Evolutionary conservation across 225 moss, liverwort and hornwort genomes (phyloP), one percentile per base, ranked within the genome.

Genomic region (Physcomitrellopsis africana): DNA sequence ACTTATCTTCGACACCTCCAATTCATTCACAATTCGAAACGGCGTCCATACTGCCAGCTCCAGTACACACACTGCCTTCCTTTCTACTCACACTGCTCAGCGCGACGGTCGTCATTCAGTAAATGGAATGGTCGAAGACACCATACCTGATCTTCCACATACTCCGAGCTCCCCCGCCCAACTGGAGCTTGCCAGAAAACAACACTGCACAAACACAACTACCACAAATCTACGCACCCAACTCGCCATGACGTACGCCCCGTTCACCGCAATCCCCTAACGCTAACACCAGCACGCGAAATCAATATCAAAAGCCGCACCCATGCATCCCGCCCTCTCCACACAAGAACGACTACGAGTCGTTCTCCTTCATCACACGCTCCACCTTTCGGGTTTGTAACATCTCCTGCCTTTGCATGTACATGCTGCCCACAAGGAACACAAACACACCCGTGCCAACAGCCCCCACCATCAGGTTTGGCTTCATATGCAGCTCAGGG

Each of bases 401-500:
- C 72, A 78, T 68, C 26, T 72, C 76, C 76, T 86, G 81, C 78
- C 90, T 86, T 80, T 90, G 89, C 66, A 90, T 77, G 63, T 84
- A 76, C 54, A 86, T 81, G 66, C 92, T 94, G 57, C 89, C 90
- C 10, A 95, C 15, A 44, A 95, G 86, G 73, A 99, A 90, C 14
- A 90, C 86, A 60, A 99, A 99, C 48, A 88, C 74, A 8, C 89
- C 91, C 51, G 97, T 99, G 42, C 97, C 97, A 29, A 99, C 81
- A 3, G 86, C 91, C 42, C 94, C 94, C 17, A 99, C 86, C 66
- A 74, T 74, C 43, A 89, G 84, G 73, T 99, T 99, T 48, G 97
- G 97, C 78, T 93, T 99, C 12, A 86, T 87, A 76, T 99, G 91
- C 54, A 99, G 92, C 90, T 99, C 97, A n/a, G 97, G 97, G 76